Evolutionary conservation across 331 rosid species (phyloP).

Genomic region (Acacia pycnantha): DNA sequence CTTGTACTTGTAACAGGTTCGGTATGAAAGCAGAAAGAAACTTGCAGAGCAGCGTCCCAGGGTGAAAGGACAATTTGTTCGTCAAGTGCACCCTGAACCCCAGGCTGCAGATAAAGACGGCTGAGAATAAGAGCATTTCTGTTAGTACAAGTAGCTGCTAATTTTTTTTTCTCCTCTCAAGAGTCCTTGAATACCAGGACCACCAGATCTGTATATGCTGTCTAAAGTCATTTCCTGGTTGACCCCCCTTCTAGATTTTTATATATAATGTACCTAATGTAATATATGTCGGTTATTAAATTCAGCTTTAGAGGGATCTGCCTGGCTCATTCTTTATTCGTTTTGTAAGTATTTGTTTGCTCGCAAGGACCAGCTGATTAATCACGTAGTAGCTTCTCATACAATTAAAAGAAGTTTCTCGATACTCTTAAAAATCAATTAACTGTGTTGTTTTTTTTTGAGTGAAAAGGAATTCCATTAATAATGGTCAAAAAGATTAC

Average conservation of each 20-base stretch:
- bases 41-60: constrained; percentile 98
- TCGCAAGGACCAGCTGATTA: constrained; percentile 26
- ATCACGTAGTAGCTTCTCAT: constrained; percentile 17
- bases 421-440: no score
- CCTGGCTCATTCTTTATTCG: constrained; percentile 3
- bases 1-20: constrained; percentile 63
- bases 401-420: not conserved
- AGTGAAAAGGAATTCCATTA: no score
- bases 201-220: constrained; percentile 39
- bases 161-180: constrained; percentile 22
- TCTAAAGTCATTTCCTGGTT: constrained; percentile 26
- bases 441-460: not conserved
- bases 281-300: constrained; percentile 33
- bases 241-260: constrained; percentile 17
- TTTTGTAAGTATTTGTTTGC: constrained; percentile 34
- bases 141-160: constrained; percentile 27
- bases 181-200: constrained; percentile 24
- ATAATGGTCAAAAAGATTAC: no score
- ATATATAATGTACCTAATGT: constrained; percentile 33
- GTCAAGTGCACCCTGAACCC: constrained; percentile 53
- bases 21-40: constrained; percentile 97
- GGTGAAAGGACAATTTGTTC: constrained; percentile 95
- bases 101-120: constrained; percentile 43
- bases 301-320: constrained; percentile 20
- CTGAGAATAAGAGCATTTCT: constrained; percentile 22